phyloP scores from a whole-genome alignment of 805 yeast genomes.

The Wickerhamomyces strasburgensis region DNA sequence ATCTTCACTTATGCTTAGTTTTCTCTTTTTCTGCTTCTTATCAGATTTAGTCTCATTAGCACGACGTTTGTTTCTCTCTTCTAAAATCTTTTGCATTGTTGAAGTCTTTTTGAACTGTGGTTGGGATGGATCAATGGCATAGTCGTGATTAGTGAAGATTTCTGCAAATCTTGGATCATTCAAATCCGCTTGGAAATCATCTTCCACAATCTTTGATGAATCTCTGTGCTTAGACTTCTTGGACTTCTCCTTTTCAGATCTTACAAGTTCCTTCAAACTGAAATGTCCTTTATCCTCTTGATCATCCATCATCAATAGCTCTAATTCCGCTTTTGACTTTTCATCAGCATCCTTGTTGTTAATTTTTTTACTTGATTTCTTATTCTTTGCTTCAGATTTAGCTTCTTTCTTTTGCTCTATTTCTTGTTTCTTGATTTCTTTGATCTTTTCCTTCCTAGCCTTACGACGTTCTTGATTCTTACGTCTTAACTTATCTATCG shows the following conservation, averaged over 20 bases:
- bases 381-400: conserved; percentile 26
- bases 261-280: conserved; percentile 70
- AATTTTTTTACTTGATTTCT: conserved; percentile 27
- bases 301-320: conserved; percentile 55
- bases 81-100: conserved; percentile 78
- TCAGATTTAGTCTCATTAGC: conserved; percentile 9
- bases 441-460: conserved; percentile 72
- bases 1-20: conserved; percentile 12
- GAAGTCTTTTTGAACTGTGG: conserved; percentile 87
- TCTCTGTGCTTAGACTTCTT: conserved; percentile 43
- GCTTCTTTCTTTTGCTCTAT: conserved; percentile 46
- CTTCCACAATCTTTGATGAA: conserved; percentile 47
- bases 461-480: conserved; percentile 92
- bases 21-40: conserved; percentile 5
- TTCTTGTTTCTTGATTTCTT: conserved; percentile 50
- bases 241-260: conserved; percentile 61
- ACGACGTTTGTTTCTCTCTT: conserved; percentile 62
- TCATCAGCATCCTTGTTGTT: conserved; percentile 29
- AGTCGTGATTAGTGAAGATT: conserved; percentile 78
- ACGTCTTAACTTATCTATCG: conserved; percentile 74
- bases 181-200: conserved; percentile 61
- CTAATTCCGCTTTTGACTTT: conserved; percentile 63
- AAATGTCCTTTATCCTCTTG: conserved; percentile 48
- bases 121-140: conserved; percentile 89
- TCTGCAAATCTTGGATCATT: conserved; percentile 83